phyloP scores from a whole-genome alignment of 257 asterid species.

The Petunia axillaris region DNA sequence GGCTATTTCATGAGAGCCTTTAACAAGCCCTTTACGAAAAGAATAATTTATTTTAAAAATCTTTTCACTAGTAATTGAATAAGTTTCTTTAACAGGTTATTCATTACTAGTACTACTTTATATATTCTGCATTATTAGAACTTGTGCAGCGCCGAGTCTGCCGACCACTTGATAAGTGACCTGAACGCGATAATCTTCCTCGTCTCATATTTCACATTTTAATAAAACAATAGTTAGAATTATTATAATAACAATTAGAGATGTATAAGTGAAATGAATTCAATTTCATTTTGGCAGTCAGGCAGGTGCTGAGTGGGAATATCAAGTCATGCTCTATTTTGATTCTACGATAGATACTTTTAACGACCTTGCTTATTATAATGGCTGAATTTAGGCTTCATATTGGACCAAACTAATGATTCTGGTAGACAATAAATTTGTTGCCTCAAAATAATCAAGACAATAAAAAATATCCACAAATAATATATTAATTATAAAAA shows the following conservation, averaged over 20 bases:
- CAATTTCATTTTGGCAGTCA: not conserved
- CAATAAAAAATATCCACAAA: too few species aligned
- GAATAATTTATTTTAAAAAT: too few species aligned
- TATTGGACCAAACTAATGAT: constrained; percentile 23
- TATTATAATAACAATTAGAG: too few species aligned
- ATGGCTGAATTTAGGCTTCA: not conserved
- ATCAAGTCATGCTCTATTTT: not conserved
- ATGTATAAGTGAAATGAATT: not conserved
- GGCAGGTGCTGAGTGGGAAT: constrained; percentile 20
- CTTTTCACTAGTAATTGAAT: too few species aligned
- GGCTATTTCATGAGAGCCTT: not conserved
- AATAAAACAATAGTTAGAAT: too few species aligned
- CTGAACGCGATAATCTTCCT: not conserved
- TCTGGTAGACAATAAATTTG: not conserved
- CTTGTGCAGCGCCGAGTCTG: not conserved
- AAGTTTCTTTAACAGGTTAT: not conserved
- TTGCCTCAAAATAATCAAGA: too few species aligned
- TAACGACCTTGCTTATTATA: constrained; percentile 11
- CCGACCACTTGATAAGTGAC: not conserved
- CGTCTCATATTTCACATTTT: not conserved
- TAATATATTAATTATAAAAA: too few species aligned
- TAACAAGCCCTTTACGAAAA: too few species aligned
- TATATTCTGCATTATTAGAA: too few species aligned
- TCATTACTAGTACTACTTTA: too few species aligned
- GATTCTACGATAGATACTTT: not conserved